phyloP scores from a whole-genome alignment of 2,329 filamentous ascomycete genomes.

The Colletotrichum sp. region DNA sequence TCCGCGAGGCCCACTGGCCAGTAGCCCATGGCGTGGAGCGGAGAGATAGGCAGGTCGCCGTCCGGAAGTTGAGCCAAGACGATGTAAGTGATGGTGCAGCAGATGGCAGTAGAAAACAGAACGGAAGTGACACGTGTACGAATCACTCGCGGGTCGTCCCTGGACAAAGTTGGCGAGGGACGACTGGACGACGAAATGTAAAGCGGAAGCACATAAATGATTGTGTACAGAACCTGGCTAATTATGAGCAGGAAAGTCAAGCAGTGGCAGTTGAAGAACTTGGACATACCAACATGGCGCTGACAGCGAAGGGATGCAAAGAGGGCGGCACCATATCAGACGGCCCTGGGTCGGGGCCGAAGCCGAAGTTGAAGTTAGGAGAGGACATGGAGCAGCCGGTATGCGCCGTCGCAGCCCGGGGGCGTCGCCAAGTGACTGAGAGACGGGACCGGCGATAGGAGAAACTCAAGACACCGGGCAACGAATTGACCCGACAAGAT shows the following conservation, averaged over 20 bases:
- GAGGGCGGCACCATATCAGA: background rate
- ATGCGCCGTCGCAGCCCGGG: background rate
- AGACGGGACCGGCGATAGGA: background rate
- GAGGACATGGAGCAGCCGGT: background rate
- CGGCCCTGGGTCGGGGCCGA: background rate
- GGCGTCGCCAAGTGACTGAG: background rate
- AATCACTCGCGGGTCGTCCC: conserved; percentile 91
- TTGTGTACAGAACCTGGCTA: conserved; percentile 75
- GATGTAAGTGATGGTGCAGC: conserved; percentile 69
- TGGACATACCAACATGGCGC: conserved; percentile 20
- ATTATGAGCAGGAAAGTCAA: background rate
- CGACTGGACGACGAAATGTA: conserved; percentile 83
- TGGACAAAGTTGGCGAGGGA: conserved; percentile 77
- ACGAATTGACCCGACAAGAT: background rate
- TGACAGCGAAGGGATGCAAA: conserved; percentile 5
- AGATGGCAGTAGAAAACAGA: conserved; percentile 73
- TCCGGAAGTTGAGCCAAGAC: conserved; percentile 55
- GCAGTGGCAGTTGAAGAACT: background rate
- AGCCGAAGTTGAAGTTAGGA: background rate
- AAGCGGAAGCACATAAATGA: conserved; percentile 89
- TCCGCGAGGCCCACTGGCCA: conserved; percentile 78
- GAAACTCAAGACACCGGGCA: background rate
- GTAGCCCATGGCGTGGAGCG: conserved; percentile 76
- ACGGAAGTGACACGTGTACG: conserved; percentile 84
- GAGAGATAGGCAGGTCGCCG: conserved; percentile 53